Evolutionary conservation across 2,329 filamentous ascomycete genomes (phyloP), one percentile per base, ranked within the genome.

Genomic region (Colletotrichum sojae): DNA sequence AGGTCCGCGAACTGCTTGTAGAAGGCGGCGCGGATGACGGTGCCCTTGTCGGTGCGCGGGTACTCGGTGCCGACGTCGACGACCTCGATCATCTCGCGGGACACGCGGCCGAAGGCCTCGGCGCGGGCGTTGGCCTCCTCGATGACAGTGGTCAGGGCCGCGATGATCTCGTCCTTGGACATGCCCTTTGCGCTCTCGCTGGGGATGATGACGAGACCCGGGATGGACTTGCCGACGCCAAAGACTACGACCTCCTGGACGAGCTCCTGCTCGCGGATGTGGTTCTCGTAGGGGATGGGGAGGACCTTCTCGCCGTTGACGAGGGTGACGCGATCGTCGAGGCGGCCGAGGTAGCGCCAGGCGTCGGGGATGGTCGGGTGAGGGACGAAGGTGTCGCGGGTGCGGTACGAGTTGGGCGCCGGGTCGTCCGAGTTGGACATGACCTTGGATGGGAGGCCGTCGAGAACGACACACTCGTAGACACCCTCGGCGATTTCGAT

Each of bases 221-320:
- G 86, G 31, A 85, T 80, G 1, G 83, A 80, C 55, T 82, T 83
- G 9, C 84, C 86, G 1, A 84, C 82, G 0, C 89, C 89, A 69
- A 90, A 89, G 0, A 89, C 83, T 3, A 90, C 80, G 0, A 85
- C 85, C 67, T 91, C 89, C 16, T 83, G 79, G 0, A 91, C 86
- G 0, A 84, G 76, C 4, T 81, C 78, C 56, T 86, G 80, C 60
- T 88, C 83, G 9, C 87, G 80, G 6, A 91, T 84, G 0, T 82
- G 80, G 4, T 85, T 83, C 74, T 92, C 90, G 5, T 83, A 81
- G 0, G 78, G 78, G 2, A 85, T 71, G 0, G 84, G 84, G 0
- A 83, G 75, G 0, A 85, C 82, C 63, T 86, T 86, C 71, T 86
- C 84, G 3, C 84, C 84, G 43, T 86, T 86, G 43, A 81, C 74